Percentiles rank a stretch among this genome's conserved stretches.
These are phyloP conservation scores for Umbilicus rupestris DNA, from an alignment of 164 flowering plant genomes.

Conservation along the genomic window DNA sequence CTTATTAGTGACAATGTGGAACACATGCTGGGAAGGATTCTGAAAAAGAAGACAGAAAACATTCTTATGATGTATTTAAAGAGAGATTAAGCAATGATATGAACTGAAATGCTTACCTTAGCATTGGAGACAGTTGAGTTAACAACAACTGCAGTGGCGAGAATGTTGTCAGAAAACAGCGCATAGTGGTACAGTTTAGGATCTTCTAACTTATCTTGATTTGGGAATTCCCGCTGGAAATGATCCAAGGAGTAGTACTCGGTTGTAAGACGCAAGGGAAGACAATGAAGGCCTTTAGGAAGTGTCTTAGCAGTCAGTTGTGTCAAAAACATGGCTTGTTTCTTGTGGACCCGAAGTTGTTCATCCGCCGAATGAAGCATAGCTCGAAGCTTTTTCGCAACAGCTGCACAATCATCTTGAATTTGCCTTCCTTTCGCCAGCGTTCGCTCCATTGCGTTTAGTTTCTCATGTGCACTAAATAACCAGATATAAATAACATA, in stretches of 20 bases:
- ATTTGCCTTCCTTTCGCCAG: conserved; percentile 69
- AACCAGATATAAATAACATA: background rate
- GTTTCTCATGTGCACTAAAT: conserved; percentile 52
- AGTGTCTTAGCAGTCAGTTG: conserved; percentile 90
- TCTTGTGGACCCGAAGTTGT: conserved; percentile 75
- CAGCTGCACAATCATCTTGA: conserved; percentile 69
- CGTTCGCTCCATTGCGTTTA: conserved; percentile 74
- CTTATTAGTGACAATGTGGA: conserved; percentile 7
- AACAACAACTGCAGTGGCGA: conserved; percentile 91
- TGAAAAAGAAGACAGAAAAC: background rate
- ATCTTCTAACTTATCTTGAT: conserved; percentile 71
- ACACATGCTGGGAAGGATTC: conserved; percentile 5
- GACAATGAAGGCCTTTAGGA: conserved; percentile 97
- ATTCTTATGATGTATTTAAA: background rate
- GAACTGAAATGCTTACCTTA: conserved; percentile 36
- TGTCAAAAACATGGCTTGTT: conserved; percentile 74
- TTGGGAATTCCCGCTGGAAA: conserved; percentile 56
- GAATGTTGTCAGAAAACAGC: conserved; percentile 69
- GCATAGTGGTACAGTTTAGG: conserved; percentile 75
- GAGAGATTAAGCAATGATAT: background rate
- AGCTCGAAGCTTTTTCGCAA: conserved; percentile 76
- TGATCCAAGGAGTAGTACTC: conserved; percentile 63
- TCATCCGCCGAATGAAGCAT: conserved; percentile 81
- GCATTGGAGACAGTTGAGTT: conserved; percentile 78
- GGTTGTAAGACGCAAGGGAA: conserved; percentile 80